Evolutionary conservation across 1,284 basidiomycete species (phyloP).

Genomic region (Meripilus lineatus): DNA sequence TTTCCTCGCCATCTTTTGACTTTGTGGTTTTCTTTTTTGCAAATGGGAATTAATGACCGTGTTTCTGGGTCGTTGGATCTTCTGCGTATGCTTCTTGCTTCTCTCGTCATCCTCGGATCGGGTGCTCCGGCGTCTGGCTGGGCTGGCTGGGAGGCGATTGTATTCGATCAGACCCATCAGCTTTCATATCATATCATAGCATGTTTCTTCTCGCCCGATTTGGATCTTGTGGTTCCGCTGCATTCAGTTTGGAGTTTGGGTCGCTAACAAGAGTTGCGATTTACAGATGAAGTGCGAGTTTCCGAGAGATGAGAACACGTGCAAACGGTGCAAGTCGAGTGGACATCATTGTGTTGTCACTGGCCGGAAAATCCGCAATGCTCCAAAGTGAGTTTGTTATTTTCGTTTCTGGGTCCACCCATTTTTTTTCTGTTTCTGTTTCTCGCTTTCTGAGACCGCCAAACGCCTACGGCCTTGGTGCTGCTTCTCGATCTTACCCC

Average conservation of each 20-base stretch:
- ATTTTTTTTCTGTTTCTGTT: constrained; percentile 1
- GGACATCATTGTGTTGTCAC: constrained; percentile 76
- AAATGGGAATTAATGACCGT: too few species aligned
- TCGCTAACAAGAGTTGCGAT: background rate
- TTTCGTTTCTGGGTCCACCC: constrained; percentile 14
- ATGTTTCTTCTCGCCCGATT: constrained; percentile 1
- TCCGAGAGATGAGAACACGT: constrained; percentile 59
- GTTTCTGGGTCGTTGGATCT: too few species aligned
- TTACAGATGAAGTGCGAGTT: constrained; percentile 78
- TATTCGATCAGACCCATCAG: too few species aligned
- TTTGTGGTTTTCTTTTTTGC: constrained; percentile 2
- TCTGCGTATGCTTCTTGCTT: too few species aligned
- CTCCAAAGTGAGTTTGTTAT: constrained; percentile 64
- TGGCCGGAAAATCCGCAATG: constrained; percentile 68
- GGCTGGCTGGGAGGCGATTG: too few species aligned
- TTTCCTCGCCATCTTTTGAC: background rate
- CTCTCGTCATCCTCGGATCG: constrained; percentile 5
- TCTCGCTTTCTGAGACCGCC: background rate
- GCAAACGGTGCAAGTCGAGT: constrained; percentile 63
- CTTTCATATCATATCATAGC: too few species aligned
- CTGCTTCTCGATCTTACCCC: background rate
- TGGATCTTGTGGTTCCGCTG: background rate
- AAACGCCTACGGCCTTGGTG: background rate
- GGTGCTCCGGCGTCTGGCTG: background rate
- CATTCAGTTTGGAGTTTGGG: background rate